Evolutionary conservation across 2,329 filamentous ascomycete genomes (phyloP), one percentile per base, ranked within the genome.

Genomic region (Bipolaris cookei): DNA sequence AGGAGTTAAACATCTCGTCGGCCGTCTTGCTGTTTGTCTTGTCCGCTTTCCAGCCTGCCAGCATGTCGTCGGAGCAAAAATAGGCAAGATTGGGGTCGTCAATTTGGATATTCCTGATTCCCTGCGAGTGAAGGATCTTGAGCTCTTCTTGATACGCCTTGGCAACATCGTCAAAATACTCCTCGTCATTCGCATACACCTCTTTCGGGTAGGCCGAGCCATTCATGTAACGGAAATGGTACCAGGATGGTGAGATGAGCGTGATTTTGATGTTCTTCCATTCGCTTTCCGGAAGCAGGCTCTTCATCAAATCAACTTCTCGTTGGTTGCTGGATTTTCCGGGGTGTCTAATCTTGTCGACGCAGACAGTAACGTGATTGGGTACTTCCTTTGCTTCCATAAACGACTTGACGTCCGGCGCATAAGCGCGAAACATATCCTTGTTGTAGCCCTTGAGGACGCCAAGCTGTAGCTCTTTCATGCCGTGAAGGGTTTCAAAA

Each of bases 1-100:
- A 93, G 25, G 88, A 85, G 65, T 91, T 88, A 20, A 93, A 84
- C 42, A 91, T 86, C 64, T 88, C 86, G 45, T 90, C 88, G 6
- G 89, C 84, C 1, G 84, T 84, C 73, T 87, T 85, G 51, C 84
- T 84, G 72, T 92, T 91, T 66, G 87, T 82, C 45, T 82, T 77
- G 71, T 92, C 90, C 13, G 83, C 83, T 51, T 84, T 65, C 74
- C 74, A 76, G 41, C 74, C 74, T 18, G 71, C 72, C 54, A 76
- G 56, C 72, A 75, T 75, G 28, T 71, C 61, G 39, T 75, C 61
- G 3, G 74, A 76, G 65, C 74, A 76, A 62, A 76, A 76, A 57
- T 76, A 79, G 5, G 79, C 79, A n/a, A 81, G 69, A 46, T 81
- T 80, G 0, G 80, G 80, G 53, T 82, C 80, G 51, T 82, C 80